Conservation (phyloP, 352 stramenopile genomes). For the Thalassiosira livingstoniorum region DNA sequence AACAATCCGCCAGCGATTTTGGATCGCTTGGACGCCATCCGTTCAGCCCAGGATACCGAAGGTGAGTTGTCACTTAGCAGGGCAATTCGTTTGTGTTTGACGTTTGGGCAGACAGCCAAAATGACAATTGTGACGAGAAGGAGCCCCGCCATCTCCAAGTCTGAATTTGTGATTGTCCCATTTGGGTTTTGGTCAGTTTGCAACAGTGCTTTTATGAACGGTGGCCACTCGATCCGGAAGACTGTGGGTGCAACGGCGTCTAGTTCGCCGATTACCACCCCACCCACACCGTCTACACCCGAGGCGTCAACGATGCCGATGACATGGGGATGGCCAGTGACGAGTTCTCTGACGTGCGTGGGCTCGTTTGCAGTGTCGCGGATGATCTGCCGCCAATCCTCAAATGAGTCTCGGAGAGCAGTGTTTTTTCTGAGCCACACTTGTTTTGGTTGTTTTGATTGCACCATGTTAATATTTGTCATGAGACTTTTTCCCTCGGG, state of each 20-base stretch:
- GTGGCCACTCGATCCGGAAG: slow-evolving; percentile 33
- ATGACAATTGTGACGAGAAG: slow-evolving; percentile 40
- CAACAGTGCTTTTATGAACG: slow-evolving; percentile 8
- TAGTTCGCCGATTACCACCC: slow-evolving; percentile 25
- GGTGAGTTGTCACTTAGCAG: slow-evolving; percentile 41
- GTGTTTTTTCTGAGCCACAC: no score
- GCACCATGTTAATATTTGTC: no score
- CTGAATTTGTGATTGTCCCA: slow-evolving; percentile 48
- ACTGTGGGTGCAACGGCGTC: slow-evolving; percentile 26
- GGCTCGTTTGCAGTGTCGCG: no score
- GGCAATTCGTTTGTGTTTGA: slow-evolving; percentile 1
- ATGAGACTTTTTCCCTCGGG: no score
- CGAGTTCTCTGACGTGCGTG: no score
- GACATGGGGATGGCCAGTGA: no score
- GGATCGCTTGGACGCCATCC: slow-evolving; percentile 10
- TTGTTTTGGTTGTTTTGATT: no score
- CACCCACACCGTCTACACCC: slow-evolving; percentile 27
- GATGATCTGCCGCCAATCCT: no score
- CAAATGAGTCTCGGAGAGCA: no score
- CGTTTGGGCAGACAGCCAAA: neutral
- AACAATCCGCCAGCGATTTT: slow-evolving; percentile 10
- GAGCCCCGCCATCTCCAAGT: slow-evolving; percentile 47
- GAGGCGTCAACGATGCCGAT: no score
- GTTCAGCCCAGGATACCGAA: slow-evolving; percentile 24
- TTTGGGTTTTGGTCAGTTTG: neutral